These are phyloP conservation scores for Crepidotus variabilis DNA, from an alignment of 768 basidiomycete genomes.

Conservation along the genomic window DNA sequence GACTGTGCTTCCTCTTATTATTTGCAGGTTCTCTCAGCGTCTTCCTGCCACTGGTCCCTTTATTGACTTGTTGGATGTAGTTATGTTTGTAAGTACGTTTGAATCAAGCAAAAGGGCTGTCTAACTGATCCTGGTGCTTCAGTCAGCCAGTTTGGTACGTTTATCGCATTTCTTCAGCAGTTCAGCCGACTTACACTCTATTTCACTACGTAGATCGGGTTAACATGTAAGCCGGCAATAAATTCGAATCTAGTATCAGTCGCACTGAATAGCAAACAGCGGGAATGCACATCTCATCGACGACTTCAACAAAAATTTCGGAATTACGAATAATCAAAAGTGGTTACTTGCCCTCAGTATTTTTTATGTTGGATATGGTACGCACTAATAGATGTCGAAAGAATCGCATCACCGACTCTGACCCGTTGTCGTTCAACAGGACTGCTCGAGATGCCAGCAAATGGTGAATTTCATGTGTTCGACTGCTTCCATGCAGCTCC, in stretches of 20 bases:
- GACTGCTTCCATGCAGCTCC: background rate
- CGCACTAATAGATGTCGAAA: background rate
- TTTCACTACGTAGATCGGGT: slow-evolving; percentile 39
- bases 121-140: background rate
- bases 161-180: background rate
- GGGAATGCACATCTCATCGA: slow-evolving; percentile 53
- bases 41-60: too few relatives aligned
- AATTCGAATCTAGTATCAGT: background rate
- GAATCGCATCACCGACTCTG: background rate
- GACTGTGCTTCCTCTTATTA: slow-evolving; percentile 44
- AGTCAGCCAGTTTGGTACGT: slow-evolving; percentile 48
- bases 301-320: slow-evolving; percentile 51
- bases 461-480: slow-evolving; percentile 26
- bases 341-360: slow-evolving; percentile 57
- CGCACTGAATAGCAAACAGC: slow-evolving; percentile 20
- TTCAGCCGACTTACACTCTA: background rate
- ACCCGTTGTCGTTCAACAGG: slow-evolving; percentile 21
- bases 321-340: slow-evolving; percentile 46
- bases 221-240: slow-evolving; percentile 40
- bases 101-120: background rate
- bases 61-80: slow-evolving; percentile 11
- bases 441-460: slow-evolving; percentile 55
- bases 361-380: slow-evolving; percentile 60
- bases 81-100: slow-evolving; percentile 41
- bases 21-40: slow-evolving; percentile 51